Percentiles rank a stretch among this genome's conserved stretches.
These are phyloP conservation scores for Pisolithus microcarpus DNA, from an alignment of 768 basidiomycete species.

Conservation along the genomic window DNA sequence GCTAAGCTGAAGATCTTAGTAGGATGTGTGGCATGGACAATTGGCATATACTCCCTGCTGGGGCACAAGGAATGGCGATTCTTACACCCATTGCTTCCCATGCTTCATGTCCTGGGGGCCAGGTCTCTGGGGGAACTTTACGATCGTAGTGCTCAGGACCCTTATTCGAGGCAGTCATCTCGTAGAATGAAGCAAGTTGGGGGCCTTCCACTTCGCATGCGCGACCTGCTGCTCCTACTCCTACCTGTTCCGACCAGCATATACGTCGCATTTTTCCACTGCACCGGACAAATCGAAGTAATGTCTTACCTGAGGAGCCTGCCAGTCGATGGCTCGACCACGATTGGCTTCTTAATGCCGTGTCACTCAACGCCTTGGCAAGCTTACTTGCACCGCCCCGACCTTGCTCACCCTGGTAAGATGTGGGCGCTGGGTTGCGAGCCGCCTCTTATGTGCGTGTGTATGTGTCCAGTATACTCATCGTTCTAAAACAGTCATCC, in stretches of 20 bases:
- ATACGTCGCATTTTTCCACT: slow-evolving; percentile 72
- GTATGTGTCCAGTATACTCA: not conserved
- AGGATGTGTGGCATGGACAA: slow-evolving; percentile 51
- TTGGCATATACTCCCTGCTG: slow-evolving; percentile 64
- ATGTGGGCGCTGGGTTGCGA: slow-evolving; percentile 91
- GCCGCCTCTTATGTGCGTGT: slow-evolving; percentile 74
- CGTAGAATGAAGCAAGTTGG: not conserved
- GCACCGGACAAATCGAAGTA: slow-evolving; percentile 70
- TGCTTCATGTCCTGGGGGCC: slow-evolving; percentile 73
- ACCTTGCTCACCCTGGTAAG: slow-evolving; percentile 45
- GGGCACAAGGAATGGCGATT: slow-evolving; percentile 99
- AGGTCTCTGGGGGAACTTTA: slow-evolving; percentile 56
- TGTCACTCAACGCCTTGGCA: slow-evolving; percentile 96
- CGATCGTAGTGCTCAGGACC: not conserved
- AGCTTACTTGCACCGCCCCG: slow-evolving; percentile 70
- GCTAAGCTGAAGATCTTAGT: slow-evolving; percentile 39
- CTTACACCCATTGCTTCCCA: slow-evolving; percentile 82
- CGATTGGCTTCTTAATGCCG: slow-evolving; percentile 84
- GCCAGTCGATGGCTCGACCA: slow-evolving; percentile 42
- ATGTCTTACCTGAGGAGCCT: slow-evolving; percentile 59
- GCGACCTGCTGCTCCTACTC: slow-evolving; percentile 35
- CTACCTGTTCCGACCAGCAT: slow-evolving; percentile 54
- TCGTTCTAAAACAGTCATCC: slow-evolving; percentile 13
- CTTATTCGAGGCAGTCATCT: not conserved
- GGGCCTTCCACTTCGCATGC: slow-evolving; percentile 20